phyloP scores from a whole-genome alignment of 2,329 filamentous ascomycete species.

The Nemania sp. region DNA sequence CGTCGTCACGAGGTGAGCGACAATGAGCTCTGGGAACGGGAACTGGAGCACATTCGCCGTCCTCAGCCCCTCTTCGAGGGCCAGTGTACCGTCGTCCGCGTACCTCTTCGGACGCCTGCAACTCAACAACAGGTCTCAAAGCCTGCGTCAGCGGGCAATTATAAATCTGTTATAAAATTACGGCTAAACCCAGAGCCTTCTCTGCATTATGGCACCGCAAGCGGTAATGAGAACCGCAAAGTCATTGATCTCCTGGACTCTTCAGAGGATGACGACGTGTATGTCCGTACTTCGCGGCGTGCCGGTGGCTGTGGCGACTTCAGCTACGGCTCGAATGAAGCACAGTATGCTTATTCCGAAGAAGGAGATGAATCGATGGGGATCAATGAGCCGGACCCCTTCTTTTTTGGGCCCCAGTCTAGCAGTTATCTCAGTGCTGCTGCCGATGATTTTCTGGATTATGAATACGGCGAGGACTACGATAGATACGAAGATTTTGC shows the following conservation, averaged over 20 bases:
- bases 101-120: conserved; percentile 1
- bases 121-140: not conserved
- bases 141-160: not conserved
- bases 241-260: conserved; percentile 7
- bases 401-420: not conserved
- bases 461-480: not conserved
- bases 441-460: not conserved
- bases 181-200: too few relatives aligned
- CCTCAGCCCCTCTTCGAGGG: conserved; percentile 3
- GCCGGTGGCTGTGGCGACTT: conserved; percentile 10
- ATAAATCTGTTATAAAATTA: not conserved
- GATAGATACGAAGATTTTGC: not conserved
- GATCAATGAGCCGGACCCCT: too few relatives aligned
- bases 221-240: not conserved
- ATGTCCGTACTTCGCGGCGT: not conserved
- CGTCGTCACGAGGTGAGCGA: not conserved
- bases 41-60: conserved; percentile 21
- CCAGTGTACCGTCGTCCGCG: conserved; percentile 5
- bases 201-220: too few relatives aligned
- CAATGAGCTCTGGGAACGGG: conserved; percentile 17
- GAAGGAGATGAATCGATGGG: not conserved
- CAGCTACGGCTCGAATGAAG: not conserved
- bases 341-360: not conserved
- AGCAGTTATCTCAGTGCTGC: not conserved
- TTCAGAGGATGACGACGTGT: conserved; percentile 10